Evolutionary conservation across 2,329 filamentous ascomycete genomes (phyloP), one percentile per base, ranked within the genome.

Genomic region (Rhynchosporium agropyri): DNA sequence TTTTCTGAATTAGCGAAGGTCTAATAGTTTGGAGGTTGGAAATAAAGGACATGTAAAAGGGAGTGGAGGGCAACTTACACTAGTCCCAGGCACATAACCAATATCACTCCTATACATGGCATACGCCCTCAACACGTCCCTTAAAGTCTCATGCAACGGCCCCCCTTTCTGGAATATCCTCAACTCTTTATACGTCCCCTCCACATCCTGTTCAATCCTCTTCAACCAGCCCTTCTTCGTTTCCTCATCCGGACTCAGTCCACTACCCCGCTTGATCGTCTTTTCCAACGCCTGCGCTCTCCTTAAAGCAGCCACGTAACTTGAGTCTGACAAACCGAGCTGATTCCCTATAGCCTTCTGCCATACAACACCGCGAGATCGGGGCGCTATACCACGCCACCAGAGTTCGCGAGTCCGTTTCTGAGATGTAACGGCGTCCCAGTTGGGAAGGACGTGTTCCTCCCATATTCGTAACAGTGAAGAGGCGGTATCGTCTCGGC

Each of bases 21-120:
- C 33, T 36, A 6, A 5, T 6, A 36, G 6, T 36, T 36, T 10
- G 6, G 9, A 36, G 33, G 5, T 5, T 10, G 33, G 6, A 36
- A 2, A 6, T 36, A 6, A 3, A 36, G 33, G 6, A 36, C 33
- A 6, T 58, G 58, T 50, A 60, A 60, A 62, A 15, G 58, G 60
- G 58, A 58, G 61, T 15, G 9, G 9, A 54, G 49, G 57, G n/a
- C 49, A 62, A 81, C 88, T 81, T 76, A 91, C 87, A 73, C 92
- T 90, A 68, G 88, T 90, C 60, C 90, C 89, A 65, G 83, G 81
- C 62, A 91, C 83, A 71, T 92, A 92, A 66, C 90, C 89, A 71
- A 94, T 89, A 73, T 95, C 91, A 68, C 87, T 89, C 65, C 91
- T 84, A 76, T 95, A 95, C 84, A 92, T 89, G 60, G 87, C 82